These are phyloP conservation scores for Suhomyces taliae DNA, from an alignment of 1,139 yeast species.

Conservation along the genomic window DNA sequence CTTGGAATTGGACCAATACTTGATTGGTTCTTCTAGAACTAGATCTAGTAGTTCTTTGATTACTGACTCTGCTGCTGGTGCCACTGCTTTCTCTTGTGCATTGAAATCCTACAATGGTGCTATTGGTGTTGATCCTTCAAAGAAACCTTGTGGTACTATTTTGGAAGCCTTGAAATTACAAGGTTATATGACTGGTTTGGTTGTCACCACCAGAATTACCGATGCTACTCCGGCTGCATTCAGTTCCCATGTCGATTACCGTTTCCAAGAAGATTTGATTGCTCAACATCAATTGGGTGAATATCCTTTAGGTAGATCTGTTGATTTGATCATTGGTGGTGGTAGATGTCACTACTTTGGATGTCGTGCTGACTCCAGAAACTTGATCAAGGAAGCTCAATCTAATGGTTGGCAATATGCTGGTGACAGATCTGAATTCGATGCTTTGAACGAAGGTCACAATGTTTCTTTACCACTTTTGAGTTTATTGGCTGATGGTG, in stretches of 20 bases:
- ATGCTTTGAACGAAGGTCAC: conserved; percentile 20
- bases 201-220: conserved; percentile 28
- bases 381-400: conserved; percentile 26
- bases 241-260: conserved; percentile 25
- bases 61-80: conserved; percentile 33
- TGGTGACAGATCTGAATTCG: conserved; percentile 23
- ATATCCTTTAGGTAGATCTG: conserved; percentile 24
- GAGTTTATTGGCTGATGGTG: conserved; percentile 26
- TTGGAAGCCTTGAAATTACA: conserved; percentile 28
- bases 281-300: conserved; percentile 31
- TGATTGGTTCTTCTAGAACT: conserved; percentile 27
- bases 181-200: conserved; percentile 28
- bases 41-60: conserved; percentile 24
- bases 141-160: conserved; percentile 27
- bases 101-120: conserved; percentile 30
- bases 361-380: conserved; percentile 23
- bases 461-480: conserved; percentile 27
- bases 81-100: conserved; percentile 29
- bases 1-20: conserved; percentile 21
- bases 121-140: conserved; percentile 24
- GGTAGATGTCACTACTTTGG: conserved; percentile 30
- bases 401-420: conserved; percentile 22
- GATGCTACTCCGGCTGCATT: conserved; percentile 30
- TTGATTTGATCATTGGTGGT: conserved; percentile 31
- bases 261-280: conserved; percentile 28